Evolutionary conservation across 2,329 filamentous ascomycete genomes (phyloP).

Genomic region (Colletotrichum magnum): DNA sequence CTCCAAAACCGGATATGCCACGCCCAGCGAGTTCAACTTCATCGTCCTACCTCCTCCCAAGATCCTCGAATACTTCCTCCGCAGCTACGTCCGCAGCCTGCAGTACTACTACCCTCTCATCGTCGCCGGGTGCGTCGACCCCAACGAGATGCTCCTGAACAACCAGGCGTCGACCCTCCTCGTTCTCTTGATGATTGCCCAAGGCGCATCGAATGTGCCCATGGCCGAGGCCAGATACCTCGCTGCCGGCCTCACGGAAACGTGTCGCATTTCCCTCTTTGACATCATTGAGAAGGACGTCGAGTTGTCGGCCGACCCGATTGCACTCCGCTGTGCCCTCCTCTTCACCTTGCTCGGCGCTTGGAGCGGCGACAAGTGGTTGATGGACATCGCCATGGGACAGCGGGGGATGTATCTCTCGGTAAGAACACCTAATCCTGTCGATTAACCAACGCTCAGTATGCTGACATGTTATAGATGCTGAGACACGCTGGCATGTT

Average conservation of each 20-base stretch:
- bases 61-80: constrained; percentile 77
- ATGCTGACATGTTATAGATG: constrained; percentile 62
- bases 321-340: constrained; percentile 75
- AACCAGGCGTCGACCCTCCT: constrained; percentile 76
- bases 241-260: constrained; percentile 77
- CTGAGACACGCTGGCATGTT: constrained; percentile 78
- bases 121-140: constrained; percentile 71
- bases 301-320: constrained; percentile 75
- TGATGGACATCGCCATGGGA: constrained; percentile 83
- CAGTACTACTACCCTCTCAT: constrained; percentile 77
- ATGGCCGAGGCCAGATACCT: constrained; percentile 76
- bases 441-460: neutral
- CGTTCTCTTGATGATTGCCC: constrained; percentile 80
- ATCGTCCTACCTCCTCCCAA: constrained; percentile 75
- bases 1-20: constrained; percentile 59
- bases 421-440: constrained; percentile 53
- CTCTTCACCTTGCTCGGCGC: constrained; percentile 78
- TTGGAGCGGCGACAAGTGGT: constrained; percentile 84
- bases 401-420: constrained; percentile 81
- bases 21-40: constrained; percentile 70
- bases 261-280: constrained; percentile 79
- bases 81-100: constrained; percentile 76
- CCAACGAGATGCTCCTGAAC: constrained; percentile 77
- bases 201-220: constrained; percentile 77
- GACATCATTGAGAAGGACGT: constrained; percentile 81